Base-by-base conservation (phyloP, 1,139 yeast species). In the Wickerhamomyces sp. region DNA sequence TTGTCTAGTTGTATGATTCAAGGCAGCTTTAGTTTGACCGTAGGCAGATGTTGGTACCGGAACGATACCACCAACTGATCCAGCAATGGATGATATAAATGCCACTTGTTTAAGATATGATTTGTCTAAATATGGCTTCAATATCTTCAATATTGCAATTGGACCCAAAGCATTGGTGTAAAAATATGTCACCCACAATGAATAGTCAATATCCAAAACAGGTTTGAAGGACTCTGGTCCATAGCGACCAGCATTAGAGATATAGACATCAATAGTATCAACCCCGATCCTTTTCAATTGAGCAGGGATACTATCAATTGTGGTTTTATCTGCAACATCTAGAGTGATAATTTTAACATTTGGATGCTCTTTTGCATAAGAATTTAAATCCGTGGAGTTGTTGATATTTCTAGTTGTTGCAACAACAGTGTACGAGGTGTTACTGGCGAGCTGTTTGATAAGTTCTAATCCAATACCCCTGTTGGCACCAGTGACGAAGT, bases 191-290 rank as follows among this genome's bases (percentile, higher is more conserved):
- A 10, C 8, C 37, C 39, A 41, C 10, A 17, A 10, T 5, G 36
- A 31, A 30, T 36, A 28, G 7, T 30, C 28, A 5, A 31, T 20
- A 16, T 36, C 36, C n/a, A 31, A 29, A 31, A 22, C 27, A 20
- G 36, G 42, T 25, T 27, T 33, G 38, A 9, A 39, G 26, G 44
- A 46, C 9, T 17, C 37, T 3, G 4, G 19, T 3, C 22, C 25
- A 13, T 68, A 70, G 40, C 70, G 65, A 33, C 75, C 79, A 13
- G 78, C 76, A 48, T 73, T 73, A 40, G 74, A 72, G 36, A 72
- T 68, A 37, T 70, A 70, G 31, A 70, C 66, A 51, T 74, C 79
- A 40, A 74, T 63, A 25, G 64, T 62, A 30, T 65, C 65, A 3
- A 39, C 19, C 3, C 45, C 47, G 26, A 31, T 32, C 14, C 28